A percentile compares a stretch with the other conserved stretches of the same genome.
phyloP scores from a whole-genome alignment of 208 protist species.

The Angomonas deanei region DNA sequence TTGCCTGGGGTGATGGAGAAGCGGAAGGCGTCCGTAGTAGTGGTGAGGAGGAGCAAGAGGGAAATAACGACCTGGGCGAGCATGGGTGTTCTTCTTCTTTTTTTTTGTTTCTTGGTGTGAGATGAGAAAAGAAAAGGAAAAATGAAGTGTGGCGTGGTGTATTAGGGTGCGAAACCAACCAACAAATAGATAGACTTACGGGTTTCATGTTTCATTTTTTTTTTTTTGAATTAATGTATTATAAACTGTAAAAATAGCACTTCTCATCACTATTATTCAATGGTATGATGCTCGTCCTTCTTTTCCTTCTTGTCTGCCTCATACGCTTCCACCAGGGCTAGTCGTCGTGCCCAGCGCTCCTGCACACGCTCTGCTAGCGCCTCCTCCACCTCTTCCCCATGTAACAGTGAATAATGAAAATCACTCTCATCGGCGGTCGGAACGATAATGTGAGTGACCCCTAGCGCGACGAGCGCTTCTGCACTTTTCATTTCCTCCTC shows the following conservation, averaged over 20 bases:
- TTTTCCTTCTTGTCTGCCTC: background rate
- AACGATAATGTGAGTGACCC: conserved; percentile 65
- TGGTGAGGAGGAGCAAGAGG: conserved; percentile 6
- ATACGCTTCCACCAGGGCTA: background rate
- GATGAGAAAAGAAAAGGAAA: background rate
- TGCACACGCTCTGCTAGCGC: conserved; percentile 37
- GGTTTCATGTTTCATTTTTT: background rate
- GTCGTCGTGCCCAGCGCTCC: conserved; percentile 46
- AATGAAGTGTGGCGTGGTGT: background rate
- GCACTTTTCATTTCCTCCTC: too few relatives aligned
- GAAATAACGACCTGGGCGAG: background rate
- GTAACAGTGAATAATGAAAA: conserved; percentile 50
- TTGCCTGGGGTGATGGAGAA: conserved; percentile 52
- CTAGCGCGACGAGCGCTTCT: conserved; percentile 26
- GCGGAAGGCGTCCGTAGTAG: conserved; percentile 31
- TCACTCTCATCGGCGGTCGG: conserved; percentile 42
- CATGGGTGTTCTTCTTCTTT: too few relatives aligned
- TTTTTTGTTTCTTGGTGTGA: too few relatives aligned
- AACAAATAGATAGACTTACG: background rate
- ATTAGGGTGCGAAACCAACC: too few relatives aligned
- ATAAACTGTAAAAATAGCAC: too few relatives aligned
- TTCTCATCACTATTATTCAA: background rate
- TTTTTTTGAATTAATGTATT: background rate
- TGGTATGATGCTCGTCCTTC: background rate
- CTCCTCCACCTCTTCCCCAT: conserved; percentile 34